These are phyloP conservation scores for Hypoxylon sp. DNA, from an alignment of 2,329 filamentous ascomycete species.

Conservation along the genomic window DNA sequence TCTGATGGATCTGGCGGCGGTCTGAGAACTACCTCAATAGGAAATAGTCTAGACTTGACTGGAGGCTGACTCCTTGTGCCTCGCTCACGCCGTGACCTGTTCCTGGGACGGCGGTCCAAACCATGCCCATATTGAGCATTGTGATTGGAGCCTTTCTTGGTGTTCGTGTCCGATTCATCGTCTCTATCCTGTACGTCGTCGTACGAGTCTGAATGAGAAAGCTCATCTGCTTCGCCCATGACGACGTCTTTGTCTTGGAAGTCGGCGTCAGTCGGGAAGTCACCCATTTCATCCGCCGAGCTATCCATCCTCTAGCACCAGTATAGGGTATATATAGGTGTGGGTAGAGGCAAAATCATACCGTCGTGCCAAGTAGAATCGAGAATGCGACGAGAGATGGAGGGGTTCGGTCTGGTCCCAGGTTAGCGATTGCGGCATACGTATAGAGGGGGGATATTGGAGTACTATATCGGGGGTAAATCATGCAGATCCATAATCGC, in stretches of 20 bases:
- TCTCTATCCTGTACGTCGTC: constrained; percentile 22
- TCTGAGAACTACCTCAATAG: constrained; percentile 53
- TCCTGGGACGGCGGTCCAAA: neutral
- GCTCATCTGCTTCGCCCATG: constrained; percentile 8
- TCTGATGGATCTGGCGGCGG: constrained; percentile 48
- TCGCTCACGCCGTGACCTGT: neutral
- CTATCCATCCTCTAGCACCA: constrained; percentile 13
- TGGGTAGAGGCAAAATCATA: constrained; percentile 7
- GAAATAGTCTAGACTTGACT: constrained; percentile 29
- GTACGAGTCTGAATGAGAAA: constrained; percentile 7
- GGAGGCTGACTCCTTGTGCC: constrained; percentile 5
- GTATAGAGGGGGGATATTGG: neutral
- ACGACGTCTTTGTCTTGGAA: constrained; percentile 18
- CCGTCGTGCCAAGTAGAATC: neutral
- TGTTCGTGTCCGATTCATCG: neutral
- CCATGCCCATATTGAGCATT: neutral
- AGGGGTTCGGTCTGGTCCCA: constrained; percentile 7
- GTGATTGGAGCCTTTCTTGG: neutral
- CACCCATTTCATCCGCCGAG: constrained; percentile 49
- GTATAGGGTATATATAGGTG: neutral
- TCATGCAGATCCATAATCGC: constrained; percentile 5
- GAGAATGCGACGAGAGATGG: constrained; percentile 2
- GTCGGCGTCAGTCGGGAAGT: constrained; percentile 37
- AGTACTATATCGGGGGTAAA: neutral
- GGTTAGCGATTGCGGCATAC: constrained; percentile 6